A percentile compares a stretch with the other conserved stretches of the same genome.
phyloP scores from a whole-genome alignment of 2,329 filamentous ascomycete genomes.

The Botrytis galanthina region DNA sequence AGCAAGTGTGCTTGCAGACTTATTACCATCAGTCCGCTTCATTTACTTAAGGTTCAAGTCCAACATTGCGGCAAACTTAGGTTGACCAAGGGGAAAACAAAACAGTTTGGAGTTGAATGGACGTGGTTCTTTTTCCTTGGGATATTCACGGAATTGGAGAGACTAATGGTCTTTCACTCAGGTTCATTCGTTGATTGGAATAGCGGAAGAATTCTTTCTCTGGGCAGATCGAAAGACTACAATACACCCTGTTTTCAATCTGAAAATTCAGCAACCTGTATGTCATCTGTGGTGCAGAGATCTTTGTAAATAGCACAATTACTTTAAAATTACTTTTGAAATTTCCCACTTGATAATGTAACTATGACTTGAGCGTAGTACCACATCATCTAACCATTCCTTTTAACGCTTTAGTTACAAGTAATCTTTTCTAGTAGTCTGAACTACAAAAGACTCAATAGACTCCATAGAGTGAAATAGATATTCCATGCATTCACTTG shows the following conservation, averaged over 20 bases:
- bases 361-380: background rate
- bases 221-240: background rate
- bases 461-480: accelerated
- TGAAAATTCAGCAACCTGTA: accelerated
- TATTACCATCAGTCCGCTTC: background rate
- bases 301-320: background rate
- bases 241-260: background rate
- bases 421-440: accelerated
- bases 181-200: background rate
- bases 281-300: background rate
- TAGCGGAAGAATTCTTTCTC: background rate
- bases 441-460: background rate
- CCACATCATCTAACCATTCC: background rate
- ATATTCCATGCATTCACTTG: background rate
- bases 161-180: background rate
- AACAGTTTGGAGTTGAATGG: background rate
- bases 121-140: background rate
- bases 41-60: background rate
- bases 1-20: background rate
- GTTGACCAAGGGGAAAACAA: background rate
- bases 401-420: background rate
- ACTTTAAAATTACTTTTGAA: background rate
- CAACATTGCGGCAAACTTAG: background rate
- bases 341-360: background rate
- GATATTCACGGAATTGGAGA: background rate